Conservation (phyloP, 179 eudicot genomes). For the Amaranthus tricolor region DNA sequence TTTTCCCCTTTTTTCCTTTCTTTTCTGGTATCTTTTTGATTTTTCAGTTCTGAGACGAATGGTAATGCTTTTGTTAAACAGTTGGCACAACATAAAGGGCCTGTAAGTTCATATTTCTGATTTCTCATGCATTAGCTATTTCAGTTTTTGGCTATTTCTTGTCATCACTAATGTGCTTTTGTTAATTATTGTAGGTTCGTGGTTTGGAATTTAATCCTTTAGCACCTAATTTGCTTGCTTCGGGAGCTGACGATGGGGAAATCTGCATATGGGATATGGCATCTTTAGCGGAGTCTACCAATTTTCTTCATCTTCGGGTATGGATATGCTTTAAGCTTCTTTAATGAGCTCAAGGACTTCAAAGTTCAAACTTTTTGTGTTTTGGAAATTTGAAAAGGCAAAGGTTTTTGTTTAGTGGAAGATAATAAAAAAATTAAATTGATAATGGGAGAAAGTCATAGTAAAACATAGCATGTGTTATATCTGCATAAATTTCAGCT, state of each 20-base stretch:
- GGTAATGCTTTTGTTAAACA: constrained; percentile 56
- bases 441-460: not conserved
- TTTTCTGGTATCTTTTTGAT: not conserved
- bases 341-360: not conserved
- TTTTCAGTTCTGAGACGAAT: constrained; percentile 54
- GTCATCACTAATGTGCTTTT: constrained; percentile 3
- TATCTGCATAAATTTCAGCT: no score
- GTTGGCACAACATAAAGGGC: constrained; percentile 79
- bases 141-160: constrained; percentile 12
- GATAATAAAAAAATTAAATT: not conserved
- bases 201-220: constrained; percentile 83
- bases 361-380: not conserved
- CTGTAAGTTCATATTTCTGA: constrained; percentile 51
- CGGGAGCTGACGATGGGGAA: constrained; percentile 99
- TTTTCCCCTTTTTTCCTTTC: not conserved
- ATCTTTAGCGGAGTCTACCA: constrained; percentile 63
- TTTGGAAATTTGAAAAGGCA: not conserved
- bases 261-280: constrained; percentile 93
- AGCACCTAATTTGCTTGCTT: constrained; percentile 73
- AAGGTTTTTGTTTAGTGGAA: not conserved
- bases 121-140: not conserved
- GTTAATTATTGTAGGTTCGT: constrained; percentile 61
- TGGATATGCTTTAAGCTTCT: constrained; percentile 12
- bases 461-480: not conserved
- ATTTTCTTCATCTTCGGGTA: constrained; percentile 86